These are phyloP conservation scores for Penstemon barbatus DNA, from an alignment of 257 asterid species.

Conservation along the genomic window DNA sequence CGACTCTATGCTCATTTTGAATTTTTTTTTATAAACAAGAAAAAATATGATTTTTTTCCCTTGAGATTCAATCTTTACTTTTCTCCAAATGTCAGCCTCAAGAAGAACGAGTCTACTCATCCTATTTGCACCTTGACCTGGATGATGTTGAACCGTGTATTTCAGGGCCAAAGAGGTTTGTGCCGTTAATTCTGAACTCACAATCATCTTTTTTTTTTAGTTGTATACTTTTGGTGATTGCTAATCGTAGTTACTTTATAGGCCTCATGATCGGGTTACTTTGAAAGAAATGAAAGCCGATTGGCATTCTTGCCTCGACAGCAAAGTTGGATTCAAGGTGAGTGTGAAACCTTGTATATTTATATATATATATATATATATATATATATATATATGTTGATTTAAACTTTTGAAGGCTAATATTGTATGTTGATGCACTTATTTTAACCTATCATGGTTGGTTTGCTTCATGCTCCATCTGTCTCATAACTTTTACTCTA, in stretches of 20 bases:
- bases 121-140: slow-evolving; percentile 66
- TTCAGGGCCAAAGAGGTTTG: slow-evolving; percentile 92
- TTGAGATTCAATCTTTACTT: slow-evolving; percentile 18
- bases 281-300: slow-evolving; percentile 89
- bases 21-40: neutral
- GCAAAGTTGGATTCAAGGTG: slow-evolving; percentile 93
- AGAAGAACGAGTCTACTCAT: slow-evolving; percentile 76
- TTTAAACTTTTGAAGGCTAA: slow-evolving; percentile 3
- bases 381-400: neutral
- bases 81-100: slow-evolving; percentile 66
- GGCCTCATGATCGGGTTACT: slow-evolving; percentile 95
- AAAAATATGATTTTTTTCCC: slow-evolving; percentile 3
- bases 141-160: slow-evolving; percentile 79
- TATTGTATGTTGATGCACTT: neutral
- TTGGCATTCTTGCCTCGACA: slow-evolving; percentile 93
- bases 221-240: slow-evolving; percentile 18
- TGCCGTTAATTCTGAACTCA: neutral
- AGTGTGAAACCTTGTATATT: slow-evolving; percentile 22
- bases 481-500: too few relatives aligned
- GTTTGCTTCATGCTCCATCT: neutral
- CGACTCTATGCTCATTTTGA: slow-evolving; percentile 16
- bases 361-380: too few relatives aligned
- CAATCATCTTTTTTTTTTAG: neutral
- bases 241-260: slow-evolving; percentile 33
- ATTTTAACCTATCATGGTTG: slow-evolving; percentile 5